These are phyloP conservation scores for Batkoa obscura DNA, from an alignment of 371 early-diverging fungal genomes.

Conservation along the genomic window DNA sequence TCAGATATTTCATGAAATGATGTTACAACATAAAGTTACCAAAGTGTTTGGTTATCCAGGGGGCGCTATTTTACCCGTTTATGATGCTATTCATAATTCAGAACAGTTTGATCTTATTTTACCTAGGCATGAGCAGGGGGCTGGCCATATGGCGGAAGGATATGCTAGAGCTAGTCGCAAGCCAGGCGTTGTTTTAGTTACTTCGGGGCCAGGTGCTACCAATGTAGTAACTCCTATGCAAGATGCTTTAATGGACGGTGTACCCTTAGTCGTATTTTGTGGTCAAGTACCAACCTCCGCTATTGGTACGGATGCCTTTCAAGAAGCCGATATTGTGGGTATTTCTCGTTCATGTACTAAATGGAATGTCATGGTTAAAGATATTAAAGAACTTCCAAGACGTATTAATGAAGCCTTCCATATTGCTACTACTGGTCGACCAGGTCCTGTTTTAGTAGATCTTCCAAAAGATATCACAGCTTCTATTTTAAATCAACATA, in stretches of 20 bases:
- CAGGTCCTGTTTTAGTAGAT: conserved; percentile 94
- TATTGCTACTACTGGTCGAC: conserved; percentile 88
- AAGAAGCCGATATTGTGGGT: conserved; percentile 92
- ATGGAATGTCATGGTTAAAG: conserved; percentile 97
- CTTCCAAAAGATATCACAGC: conserved; percentile 95
- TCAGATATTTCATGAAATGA: conserved; percentile 95
- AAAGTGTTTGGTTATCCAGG: conserved; percentile 94
- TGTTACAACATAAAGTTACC: conserved; percentile 79
- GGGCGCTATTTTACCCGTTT: conserved; percentile 91
- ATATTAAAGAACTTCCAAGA: conserved; percentile 83
- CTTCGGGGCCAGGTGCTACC: conserved; percentile 96
- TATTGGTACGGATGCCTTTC: conserved; percentile 93
- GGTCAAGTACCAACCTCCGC: conserved; percentile 87
- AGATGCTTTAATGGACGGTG: conserved; percentile 87
- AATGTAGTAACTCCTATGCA: conserved; percentile 95
- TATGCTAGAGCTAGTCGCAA: conserved; percentile 88
- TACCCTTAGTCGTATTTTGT: conserved; percentile 83
- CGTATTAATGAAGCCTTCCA: conserved; percentile 93
- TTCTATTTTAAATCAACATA: conserved; percentile 61
- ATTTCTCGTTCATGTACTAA: conserved; percentile 83
- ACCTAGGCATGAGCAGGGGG: conserved; percentile 94
- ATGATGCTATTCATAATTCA: conserved; percentile 91
- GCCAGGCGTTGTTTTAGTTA: conserved; percentile 88
- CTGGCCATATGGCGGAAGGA: conserved; percentile 96
- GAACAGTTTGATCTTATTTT: conserved; percentile 85